Evolutionary conservation across 1,284 basidiomycete species (phyloP).

Genomic region (Leccinum pallidistipes): DNA sequence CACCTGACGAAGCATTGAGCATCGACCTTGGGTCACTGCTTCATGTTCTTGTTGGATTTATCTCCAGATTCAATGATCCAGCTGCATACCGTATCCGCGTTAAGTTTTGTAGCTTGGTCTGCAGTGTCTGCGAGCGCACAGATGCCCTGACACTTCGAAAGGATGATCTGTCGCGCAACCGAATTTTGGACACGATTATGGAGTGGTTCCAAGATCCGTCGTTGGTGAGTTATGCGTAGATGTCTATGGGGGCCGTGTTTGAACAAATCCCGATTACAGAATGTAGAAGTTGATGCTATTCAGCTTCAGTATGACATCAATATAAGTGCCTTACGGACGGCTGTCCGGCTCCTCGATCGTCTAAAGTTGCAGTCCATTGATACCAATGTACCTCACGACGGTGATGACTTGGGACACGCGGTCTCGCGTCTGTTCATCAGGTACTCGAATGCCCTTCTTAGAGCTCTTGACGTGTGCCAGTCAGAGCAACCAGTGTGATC

Average conservation of each 20-base stretch:
- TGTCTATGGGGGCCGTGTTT: constrained; percentile 1
- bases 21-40: constrained; percentile 74
- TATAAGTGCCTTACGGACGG: constrained; percentile 66
- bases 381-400: constrained; percentile 46
- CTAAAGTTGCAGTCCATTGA: constrained; percentile 69
- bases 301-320: constrained; percentile 65
- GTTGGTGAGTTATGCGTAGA: constrained; percentile 39
- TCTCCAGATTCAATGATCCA: constrained; percentile 60
- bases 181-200: constrained; percentile 70
- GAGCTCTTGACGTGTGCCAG: constrained; percentile 56
- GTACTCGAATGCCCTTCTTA: constrained; percentile 67
- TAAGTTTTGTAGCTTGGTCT: constrained; percentile 76
- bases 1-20: constrained; percentile 59
- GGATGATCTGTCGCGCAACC: constrained; percentile 66
- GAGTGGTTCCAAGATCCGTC: constrained; percentile 69
- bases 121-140: constrained; percentile 62
- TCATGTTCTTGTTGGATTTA: constrained; percentile 62
- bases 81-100: constrained; percentile 64
- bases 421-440: constrained; percentile 78
- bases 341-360: constrained; percentile 75
- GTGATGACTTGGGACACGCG: constrained; percentile 67
- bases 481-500: constrained; percentile 44
- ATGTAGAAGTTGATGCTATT: constrained; percentile 32
- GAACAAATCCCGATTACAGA: constrained; percentile 19
- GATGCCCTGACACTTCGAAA: constrained; percentile 66